Percentiles rank a stretch among this genome's conserved stretches.
phyloP scores from a whole-genome alignment of 225 moss, liverwort and hornwort genomes.

The Climacium dendroides region DNA sequence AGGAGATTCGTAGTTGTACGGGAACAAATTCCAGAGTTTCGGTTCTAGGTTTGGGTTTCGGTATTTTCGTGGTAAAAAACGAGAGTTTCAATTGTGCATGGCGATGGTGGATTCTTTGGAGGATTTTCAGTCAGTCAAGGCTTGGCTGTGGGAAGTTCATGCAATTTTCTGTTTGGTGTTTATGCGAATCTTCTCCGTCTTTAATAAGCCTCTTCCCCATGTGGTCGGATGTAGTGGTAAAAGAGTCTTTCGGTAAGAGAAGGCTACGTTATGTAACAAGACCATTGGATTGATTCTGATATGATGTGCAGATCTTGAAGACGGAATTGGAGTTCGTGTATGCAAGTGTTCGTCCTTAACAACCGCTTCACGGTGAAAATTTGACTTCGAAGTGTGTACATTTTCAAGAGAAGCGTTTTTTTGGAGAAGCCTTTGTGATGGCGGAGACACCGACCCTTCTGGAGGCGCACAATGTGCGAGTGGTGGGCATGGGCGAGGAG shows the following conservation, averaged over 20 bases:
- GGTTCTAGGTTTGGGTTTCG: not conserved
- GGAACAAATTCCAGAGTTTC: not conserved
- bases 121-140: not conserved
- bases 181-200: not conserved
- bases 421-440: not conserved
- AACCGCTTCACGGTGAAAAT: not conserved
- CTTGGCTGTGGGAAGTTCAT: not conserved
- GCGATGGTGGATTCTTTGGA: not conserved
- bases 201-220: not conserved
- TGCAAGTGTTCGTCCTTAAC: not conserved
- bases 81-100: not conserved
- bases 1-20: not conserved
- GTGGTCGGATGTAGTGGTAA: not conserved
- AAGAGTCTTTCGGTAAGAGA: not conserved
- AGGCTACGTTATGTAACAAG: not conserved
- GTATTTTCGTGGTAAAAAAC: too few species aligned
- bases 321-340: not conserved
- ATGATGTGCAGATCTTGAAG: not conserved
- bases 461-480: slow-evolving; percentile 74
- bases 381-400: too few species aligned
- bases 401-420: not conserved
- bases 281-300: not conserved
- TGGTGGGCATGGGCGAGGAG: slow-evolving; percentile 60
- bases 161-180: not conserved
- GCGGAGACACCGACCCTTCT: slow-evolving; percentile 35